Evolutionary conservation across 148 eudicot genomes (phyloP).

Genomic region (Rhododendron ovatum): DNA sequence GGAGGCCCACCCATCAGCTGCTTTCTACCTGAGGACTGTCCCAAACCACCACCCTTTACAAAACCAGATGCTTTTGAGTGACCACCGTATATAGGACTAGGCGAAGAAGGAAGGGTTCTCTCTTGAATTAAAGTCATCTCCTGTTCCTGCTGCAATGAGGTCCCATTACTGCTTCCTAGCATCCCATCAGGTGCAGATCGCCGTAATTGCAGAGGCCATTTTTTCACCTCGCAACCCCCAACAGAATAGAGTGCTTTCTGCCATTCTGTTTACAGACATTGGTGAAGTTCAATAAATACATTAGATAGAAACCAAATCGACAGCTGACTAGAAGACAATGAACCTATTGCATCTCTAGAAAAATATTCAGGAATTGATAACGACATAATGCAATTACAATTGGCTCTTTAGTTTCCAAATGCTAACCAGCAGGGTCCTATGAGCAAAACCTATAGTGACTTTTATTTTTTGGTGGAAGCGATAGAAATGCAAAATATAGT

Average conservation of each 20-base stretch:
- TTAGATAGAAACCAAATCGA: conserved; percentile 4
- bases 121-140: conserved; percentile 63
- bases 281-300: conserved; percentile 1
- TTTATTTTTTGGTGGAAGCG: too few species aligned
- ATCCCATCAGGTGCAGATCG: conserved; percentile 76
- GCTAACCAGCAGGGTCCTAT: neutral
- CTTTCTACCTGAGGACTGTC: conserved; percentile 68
- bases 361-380: neutral
- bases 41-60: conserved; percentile 80
- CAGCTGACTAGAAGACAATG: neutral
- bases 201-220: conserved; percentile 91
- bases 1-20: conserved; percentile 68
- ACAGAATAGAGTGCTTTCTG: conserved; percentile 85
- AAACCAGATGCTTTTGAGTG: conserved; percentile 69
- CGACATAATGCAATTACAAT: neutral
- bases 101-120: conserved; percentile 71
- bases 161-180: conserved; percentile 62
- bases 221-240: conserved; percentile 88
- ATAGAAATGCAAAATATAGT: neutral
- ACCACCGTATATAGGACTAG: conserved; percentile 67
- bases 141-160: conserved; percentile 80
- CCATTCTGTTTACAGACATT: conserved; percentile 64
- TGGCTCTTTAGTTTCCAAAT: neutral
- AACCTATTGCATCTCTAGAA: neutral
- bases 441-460: neutral